These are phyloP conservation scores for Tricholoma bakamatsutake DNA, from an alignment of 768 basidiomycete genomes.

Conservation along the genomic window DNA sequence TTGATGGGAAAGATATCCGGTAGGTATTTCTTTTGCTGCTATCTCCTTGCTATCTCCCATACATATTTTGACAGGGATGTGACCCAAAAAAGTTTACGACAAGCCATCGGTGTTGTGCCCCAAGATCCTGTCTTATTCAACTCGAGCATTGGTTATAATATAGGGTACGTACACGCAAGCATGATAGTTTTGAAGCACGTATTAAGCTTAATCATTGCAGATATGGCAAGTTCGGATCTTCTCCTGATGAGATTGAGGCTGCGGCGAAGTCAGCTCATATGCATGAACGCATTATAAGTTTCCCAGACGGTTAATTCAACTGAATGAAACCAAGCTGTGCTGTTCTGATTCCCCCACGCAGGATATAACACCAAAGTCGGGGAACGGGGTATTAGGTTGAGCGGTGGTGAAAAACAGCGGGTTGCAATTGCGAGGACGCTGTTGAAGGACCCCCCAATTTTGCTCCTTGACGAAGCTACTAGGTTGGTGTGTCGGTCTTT, in stretches of 20 bases:
- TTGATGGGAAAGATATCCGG: conserved; percentile 83
- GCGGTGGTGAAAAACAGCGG: conserved; percentile 87
- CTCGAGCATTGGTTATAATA: conserved; percentile 64
- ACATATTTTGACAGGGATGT: conserved; percentile 50
- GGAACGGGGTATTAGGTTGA: conserved; percentile 81
- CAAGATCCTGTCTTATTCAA: conserved; percentile 79
- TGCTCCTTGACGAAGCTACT: conserved; percentile 75
- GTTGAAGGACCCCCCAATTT: conserved; percentile 77
- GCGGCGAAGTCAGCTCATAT: conserved; percentile 82
- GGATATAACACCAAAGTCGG: conserved; percentile 83
- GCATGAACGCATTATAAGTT: conserved; percentile 78
- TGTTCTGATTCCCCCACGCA: conserved; percentile 18
- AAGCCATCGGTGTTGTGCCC: conserved; percentile 86
- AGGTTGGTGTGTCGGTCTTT: conserved; percentile 34
- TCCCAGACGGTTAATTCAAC: conserved; percentile 56
- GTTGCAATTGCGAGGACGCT: conserved; percentile 85
- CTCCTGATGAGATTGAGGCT: conserved; percentile 67
- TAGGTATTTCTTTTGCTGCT: conserved; percentile 7
- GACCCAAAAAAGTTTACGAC: conserved; percentile 73
- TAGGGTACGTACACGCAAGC: conserved; percentile 39
- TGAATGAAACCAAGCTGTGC: not conserved
- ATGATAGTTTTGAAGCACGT: not conserved
- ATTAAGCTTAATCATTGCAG: conserved; percentile 21
- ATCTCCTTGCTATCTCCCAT: not conserved
- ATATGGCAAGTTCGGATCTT: conserved; percentile 73